A percentile compares a stretch with the other conserved stretches of the same genome.
phyloP scores from a whole-genome alignment of 1,139 yeast genomes.

The Barnettozyma hawaiiensis region DNA sequence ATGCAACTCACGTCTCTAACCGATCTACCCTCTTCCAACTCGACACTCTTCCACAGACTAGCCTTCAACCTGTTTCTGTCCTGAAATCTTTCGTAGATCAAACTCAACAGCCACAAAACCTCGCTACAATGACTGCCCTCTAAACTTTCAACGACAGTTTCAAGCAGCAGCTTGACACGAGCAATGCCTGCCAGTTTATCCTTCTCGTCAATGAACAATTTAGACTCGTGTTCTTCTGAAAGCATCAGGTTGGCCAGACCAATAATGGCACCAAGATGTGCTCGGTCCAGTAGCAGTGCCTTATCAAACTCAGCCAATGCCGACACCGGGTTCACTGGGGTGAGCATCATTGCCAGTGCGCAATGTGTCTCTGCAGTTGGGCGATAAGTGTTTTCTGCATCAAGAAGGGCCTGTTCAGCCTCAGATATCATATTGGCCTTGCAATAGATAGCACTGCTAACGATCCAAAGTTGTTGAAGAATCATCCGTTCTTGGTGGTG shows the following conservation, averaged over 20 bases:
- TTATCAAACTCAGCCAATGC: conserved; percentile 66
- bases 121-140: conserved; percentile 59
- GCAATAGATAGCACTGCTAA: conserved; percentile 55
- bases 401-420: conserved; percentile 67
- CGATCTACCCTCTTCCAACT: conserved; percentile 61
- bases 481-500: conserved; percentile 30
- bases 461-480: conserved; percentile 71
- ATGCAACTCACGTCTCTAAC: conserved; percentile 40
- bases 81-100: conserved; percentile 56
- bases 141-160: conserved; percentile 45
- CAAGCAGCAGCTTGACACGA: conserved; percentile 58
- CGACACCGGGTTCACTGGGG: conserved; percentile 31
- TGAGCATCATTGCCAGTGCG: conserved; percentile 47
- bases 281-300: conserved; percentile 44
- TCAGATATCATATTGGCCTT: conserved; percentile 52
- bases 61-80: conserved; percentile 48
- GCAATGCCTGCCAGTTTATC: conserved; percentile 64
- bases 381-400: conserved; percentile 52
- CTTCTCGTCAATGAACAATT: conserved; percentile 37
- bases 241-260: conserved; percentile 61
- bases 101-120: conserved; percentile 67
- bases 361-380: conserved; percentile 51
- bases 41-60: conserved; percentile 62
- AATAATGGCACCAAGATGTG: conserved; percentile 53
- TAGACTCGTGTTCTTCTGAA: conserved; percentile 18